Conservation (phyloP, 2,329 filamentous ascomycete genomes). For the Dryadomyces quercivorus region DNA sequence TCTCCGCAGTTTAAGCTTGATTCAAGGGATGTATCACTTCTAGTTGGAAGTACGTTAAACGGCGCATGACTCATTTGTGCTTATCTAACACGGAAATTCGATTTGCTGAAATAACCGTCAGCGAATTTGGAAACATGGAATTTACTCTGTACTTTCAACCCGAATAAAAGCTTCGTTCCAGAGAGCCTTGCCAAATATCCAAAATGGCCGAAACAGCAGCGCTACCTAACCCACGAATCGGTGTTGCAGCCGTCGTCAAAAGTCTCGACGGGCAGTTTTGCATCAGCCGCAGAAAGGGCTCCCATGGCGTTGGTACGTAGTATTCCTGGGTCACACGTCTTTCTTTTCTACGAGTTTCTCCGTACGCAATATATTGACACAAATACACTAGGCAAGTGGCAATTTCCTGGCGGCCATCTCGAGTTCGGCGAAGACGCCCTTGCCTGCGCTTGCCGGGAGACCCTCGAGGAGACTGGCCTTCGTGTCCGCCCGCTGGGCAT, state of each 20-base stretch:
- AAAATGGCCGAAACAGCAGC: background rate
- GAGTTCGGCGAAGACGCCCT: constrained; percentile 54
- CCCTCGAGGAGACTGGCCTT: constrained; percentile 58
- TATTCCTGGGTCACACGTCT: background rate
- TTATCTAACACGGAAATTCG: background rate
- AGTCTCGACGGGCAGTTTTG: constrained; percentile 31
- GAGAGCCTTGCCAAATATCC: no score
- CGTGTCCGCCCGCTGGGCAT: constrained; percentile 38
- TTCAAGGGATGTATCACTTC: no score
- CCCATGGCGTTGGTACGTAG: constrained; percentile 34
- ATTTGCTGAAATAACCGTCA: background rate
- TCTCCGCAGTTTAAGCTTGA: no score
- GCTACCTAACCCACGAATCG: constrained; percentile 25
- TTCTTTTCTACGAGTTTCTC: no score
- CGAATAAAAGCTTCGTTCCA: no score
- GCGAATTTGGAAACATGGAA: no score
- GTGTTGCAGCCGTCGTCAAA: constrained; percentile 34
- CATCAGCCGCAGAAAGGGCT: constrained; percentile 33
- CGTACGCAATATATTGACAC: background rate
- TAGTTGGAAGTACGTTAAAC: no score
- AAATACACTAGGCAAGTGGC: constrained; percentile 25
- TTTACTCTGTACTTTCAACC: no score
- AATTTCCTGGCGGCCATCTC: constrained; percentile 64
- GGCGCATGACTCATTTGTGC: no score
- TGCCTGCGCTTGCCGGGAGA: constrained; percentile 53